Evolutionary conservation across 1,284 basidiomycete genomes (phyloP).

Genomic region (Cystobasidium slooffiae): DNA sequence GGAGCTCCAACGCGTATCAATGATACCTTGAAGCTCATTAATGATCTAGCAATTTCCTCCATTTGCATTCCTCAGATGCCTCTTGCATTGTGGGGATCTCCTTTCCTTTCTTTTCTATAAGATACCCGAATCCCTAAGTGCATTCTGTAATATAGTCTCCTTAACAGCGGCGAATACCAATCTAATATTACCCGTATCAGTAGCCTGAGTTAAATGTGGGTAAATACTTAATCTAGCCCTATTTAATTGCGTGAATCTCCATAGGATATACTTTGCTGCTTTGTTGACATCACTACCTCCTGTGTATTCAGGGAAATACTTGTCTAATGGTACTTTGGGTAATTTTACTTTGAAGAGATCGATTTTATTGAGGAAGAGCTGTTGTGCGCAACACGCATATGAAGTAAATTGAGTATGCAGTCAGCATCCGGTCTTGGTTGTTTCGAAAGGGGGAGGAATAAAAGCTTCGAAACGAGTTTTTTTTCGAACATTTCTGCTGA

Average conservation of each 20-base stretch:
- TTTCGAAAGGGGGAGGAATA: no score
- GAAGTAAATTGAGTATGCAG: no score
- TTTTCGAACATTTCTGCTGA: background rate
- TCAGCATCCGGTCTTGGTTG: background rate
- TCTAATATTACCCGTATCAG: conserved; percentile 69
- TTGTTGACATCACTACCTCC: conserved; percentile 94
- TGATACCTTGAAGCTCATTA: no score
- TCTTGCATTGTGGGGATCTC: no score
- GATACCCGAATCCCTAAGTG: conserved; percentile 79
- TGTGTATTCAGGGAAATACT: conserved; percentile 88
- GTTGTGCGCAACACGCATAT: background rate
- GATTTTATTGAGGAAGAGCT: conserved; percentile 56
- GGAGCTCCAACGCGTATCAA: no score
- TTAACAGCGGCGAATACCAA: conserved; percentile 96
- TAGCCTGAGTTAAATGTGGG: conserved; percentile 73
- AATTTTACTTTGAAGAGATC: conserved; percentile 81
- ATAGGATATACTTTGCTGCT: conserved; percentile 95
- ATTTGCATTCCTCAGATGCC: no score
- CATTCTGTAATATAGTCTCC: conserved; percentile 93
- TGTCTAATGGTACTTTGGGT: conserved; percentile 80
- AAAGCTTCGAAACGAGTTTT: background rate
- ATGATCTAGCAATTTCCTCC: no score
- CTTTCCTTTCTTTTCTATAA: conserved; percentile 58
- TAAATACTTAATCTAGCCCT: conserved; percentile 84
- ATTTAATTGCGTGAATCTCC: conserved; percentile 96